Evolutionary conservation across 805 yeast genomes (phyloP), one percentile per base, ranked within the genome.

Genomic region (Komagataella pseudopastoris): DNA sequence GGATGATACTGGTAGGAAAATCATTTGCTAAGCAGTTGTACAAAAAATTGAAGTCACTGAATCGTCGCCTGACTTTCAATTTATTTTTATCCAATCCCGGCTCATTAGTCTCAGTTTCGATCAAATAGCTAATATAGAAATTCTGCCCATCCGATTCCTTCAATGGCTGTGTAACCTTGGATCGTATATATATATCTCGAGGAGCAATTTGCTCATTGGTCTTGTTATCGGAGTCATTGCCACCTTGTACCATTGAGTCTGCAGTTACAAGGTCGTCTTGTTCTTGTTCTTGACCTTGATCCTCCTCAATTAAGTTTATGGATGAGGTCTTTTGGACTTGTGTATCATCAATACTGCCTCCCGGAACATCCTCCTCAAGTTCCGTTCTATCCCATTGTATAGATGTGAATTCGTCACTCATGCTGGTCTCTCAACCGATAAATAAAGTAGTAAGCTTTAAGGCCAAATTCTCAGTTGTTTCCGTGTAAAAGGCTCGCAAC

Each of bases 1-100:
- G 99, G 0, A 91, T 79, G 12, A 93, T 78, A 54, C 87, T 74
- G 3, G 93, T 85, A 0, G 97, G 96, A 62, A 72, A 85, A 62
- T 90, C 96, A 57, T 80, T 83, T 50, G 74, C 64, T 51, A 91
- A 70, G 52, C 88, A 81, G 54, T 83, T 85, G 65, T 83, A 86
- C 20, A 91, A 72, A 56, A 83, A 80, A 53, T 84, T 77, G 64
- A 91, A 88, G 65, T 93, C 98, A 4, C 91, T 85, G 65, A 87
- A 91, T 50, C 99, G 74, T 58, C 97, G 75, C 48, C 95, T 74
- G 2, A 84, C 82, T 22, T 68, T 67, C 51, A 77, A 71, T n/a
- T 65, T 64, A 1, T 68, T 54, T 22, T 61, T 53, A 44, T 69
- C 70, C 52, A 85, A 77, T 3, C 72, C 73, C 1, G 90, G 85